Percentiles rank a stretch among this genome's conserved stretches.
These are phyloP conservation scores for Pistacia integerrima DNA, from an alignment of 345 rosid genomes.

Conservation along the genomic window DNA sequence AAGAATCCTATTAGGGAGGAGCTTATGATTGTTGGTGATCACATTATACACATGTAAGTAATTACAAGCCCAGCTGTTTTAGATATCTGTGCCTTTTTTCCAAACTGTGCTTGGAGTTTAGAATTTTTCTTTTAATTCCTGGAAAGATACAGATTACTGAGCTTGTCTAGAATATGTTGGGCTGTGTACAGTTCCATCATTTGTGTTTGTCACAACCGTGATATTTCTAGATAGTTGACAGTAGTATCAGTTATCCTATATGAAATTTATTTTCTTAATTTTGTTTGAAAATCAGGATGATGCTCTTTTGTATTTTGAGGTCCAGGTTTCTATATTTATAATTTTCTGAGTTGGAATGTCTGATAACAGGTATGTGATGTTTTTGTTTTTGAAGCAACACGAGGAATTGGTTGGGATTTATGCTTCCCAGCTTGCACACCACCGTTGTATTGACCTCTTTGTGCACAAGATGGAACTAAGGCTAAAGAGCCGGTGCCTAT, in stretches of 20 bases:
- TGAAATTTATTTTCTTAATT: not conserved
- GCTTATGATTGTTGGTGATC: slow-evolving; percentile 89
- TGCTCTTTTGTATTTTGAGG: not conserved
- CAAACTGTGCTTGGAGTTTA: not conserved
- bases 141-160: not conserved
- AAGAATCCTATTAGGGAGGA: slow-evolving; percentile 75
- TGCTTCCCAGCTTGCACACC: slow-evolving; percentile 94
- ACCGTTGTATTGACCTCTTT: slow-evolving; percentile 94
- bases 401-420: slow-evolving; percentile 94
- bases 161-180: slow-evolving; percentile 11
- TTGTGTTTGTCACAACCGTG: not conserved
- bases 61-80: not conserved
- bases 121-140: not conserved
- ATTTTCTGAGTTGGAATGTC: slow-evolving; percentile 28
- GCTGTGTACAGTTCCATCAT: slow-evolving; percentile 11
- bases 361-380: slow-evolving; percentile 87
- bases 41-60: slow-evolving; percentile 84
- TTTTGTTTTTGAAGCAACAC: slow-evolving; percentile 90
- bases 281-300: slow-evolving; percentile 1
- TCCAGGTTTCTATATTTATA: slow-evolving; percentile 6
- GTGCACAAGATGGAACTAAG: slow-evolving; percentile 99
- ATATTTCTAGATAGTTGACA: not conserved
- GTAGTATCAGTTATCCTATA: not conserved
- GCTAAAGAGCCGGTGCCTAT: slow-evolving; percentile 76
- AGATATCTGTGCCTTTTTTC: not conserved